Percentiles rank a stretch among this genome's conserved stretches.
phyloP scores from a whole-genome alignment of 139 green algal genomes.

The Coelastrella sp. region DNA sequence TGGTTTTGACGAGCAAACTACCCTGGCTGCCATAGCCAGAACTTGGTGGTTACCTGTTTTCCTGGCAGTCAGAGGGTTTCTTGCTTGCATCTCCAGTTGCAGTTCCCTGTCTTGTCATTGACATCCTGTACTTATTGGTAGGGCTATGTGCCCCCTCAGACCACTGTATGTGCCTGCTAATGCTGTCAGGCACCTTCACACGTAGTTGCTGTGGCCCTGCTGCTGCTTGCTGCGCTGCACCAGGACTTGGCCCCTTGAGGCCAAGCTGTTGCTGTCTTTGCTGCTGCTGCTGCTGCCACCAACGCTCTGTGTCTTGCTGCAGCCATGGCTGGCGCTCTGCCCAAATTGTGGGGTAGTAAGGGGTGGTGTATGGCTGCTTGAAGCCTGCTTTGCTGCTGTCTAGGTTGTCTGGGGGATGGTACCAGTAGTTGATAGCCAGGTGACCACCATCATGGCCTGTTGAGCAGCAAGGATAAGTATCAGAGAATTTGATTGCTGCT shows the following conservation, averaged over 20 bases:
- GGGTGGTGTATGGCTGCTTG: constrained; percentile 54
- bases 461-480: not conserved
- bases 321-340: constrained; percentile 48
- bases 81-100: constrained; percentile 3
- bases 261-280: constrained; percentile 6
- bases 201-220: not conserved
- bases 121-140: constrained; percentile 30
- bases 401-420: constrained; percentile 88
- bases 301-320: constrained; percentile 17
- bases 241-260: not conserved
- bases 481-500: too few species aligned
- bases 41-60: not conserved
- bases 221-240: not conserved
- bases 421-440: constrained; percentile 93
- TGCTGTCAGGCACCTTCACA: not conserved
- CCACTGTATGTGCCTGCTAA: constrained; percentile 21
- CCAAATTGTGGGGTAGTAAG: constrained; percentile 67
- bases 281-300: constrained; percentile 24
- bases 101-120: constrained; percentile 18
- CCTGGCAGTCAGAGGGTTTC: not conserved
- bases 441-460: constrained; percentile 59
- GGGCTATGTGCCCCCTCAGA: not conserved
- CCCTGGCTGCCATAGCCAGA: too few species aligned
- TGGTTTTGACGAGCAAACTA: too few species aligned
- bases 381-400: constrained; percentile 50